Conservation (phyloP, 345 rosid genomes). For the Linum trigynum region DNA sequence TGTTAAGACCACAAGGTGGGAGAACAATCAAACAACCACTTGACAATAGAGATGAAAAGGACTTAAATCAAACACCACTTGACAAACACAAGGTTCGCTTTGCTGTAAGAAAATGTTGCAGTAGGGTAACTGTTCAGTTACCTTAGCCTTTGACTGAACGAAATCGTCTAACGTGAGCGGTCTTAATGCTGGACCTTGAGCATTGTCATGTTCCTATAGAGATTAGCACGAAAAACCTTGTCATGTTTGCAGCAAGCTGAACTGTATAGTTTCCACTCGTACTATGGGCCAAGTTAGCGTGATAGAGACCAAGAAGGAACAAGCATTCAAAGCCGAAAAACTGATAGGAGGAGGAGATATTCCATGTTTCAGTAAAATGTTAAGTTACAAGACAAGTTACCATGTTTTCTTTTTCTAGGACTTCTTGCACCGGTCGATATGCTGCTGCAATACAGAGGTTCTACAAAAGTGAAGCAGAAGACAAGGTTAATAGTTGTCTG, state of each 20-base stretch:
- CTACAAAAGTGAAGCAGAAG: slow-evolving; percentile 31
- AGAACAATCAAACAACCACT: background rate
- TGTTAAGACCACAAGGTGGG: slow-evolving; percentile 7
- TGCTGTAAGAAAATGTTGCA: no score
- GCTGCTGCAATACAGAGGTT: slow-evolving; percentile 97
- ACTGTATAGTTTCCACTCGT: background rate
- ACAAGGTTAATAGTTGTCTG: background rate
- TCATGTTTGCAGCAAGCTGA: background rate
- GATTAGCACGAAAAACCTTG: background rate
- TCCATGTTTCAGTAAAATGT: background rate
- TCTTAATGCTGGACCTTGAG: slow-evolving; percentile 36
- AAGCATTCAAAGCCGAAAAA: background rate
- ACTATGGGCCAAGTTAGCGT: background rate
- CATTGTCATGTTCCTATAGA: slow-evolving; percentile 35
- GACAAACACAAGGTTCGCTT: background rate
- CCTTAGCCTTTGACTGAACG: slow-evolving; percentile 76
- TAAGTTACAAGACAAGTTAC: slow-evolving; percentile 15
- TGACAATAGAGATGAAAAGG: no score
- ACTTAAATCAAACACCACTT: background rate
- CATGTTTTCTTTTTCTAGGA: slow-evolving; percentile 70
- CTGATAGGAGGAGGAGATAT: background rate
- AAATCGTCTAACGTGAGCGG: slow-evolving; percentile 75
- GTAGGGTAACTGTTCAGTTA: slow-evolving; percentile 15
- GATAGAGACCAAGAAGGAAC: background rate
- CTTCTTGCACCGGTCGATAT: slow-evolving; percentile 93